phyloP scores from a whole-genome alignment of 2,329 filamentous ascomycete species.

The Aspergillus sp. region DNA sequence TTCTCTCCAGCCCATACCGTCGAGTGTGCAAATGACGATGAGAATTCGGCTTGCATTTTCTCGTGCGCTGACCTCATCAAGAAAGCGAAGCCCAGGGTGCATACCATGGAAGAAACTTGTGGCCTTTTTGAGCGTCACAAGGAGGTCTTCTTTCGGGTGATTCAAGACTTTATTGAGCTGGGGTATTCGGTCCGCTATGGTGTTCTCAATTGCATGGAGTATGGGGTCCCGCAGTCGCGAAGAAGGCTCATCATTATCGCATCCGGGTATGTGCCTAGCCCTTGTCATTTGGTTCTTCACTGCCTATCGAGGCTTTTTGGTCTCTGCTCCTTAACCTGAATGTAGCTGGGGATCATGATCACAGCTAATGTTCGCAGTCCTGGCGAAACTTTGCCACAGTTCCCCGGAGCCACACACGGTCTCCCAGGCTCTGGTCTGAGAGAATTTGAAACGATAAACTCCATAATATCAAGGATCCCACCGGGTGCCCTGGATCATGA shows the following conservation, averaged over 20 bases:
- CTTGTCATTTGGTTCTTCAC: neutral
- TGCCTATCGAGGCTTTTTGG: too few species aligned
- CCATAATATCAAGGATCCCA: conserved; percentile 38
- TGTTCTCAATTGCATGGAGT: conserved; percentile 46
- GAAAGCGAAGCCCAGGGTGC: conserved; percentile 56
- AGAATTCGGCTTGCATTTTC: conserved; percentile 55
- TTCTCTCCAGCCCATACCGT: conserved; percentile 67
- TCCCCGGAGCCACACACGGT: conserved; percentile 57
- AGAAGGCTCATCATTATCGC: conserved; percentile 48
- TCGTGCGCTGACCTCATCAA: conserved; percentile 48
- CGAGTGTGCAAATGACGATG: conserved; percentile 52
- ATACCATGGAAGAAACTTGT: conserved; percentile 73
- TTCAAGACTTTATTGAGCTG: conserved; percentile 57
- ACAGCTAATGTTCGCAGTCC: conserved; percentile 48
- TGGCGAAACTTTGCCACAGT: conserved; percentile 61
- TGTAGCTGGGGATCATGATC: too few species aligned
- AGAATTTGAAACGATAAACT: conserved; percentile 35
- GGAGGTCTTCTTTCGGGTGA: conserved; percentile 52
- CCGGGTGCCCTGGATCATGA: conserved; percentile 38
- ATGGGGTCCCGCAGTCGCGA: conserved; percentile 45
- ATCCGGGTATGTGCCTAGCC: conserved; percentile 39
- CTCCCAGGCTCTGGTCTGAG: conserved; percentile 21
- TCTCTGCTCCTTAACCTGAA: too few species aligned
- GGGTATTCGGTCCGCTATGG: conserved; percentile 68
- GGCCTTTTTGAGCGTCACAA: conserved; percentile 55